These are phyloP conservation scores for Chrysanthemum lavandulifolium DNA, from an alignment of 129 eudicot species.

Conservation along the genomic window DNA sequence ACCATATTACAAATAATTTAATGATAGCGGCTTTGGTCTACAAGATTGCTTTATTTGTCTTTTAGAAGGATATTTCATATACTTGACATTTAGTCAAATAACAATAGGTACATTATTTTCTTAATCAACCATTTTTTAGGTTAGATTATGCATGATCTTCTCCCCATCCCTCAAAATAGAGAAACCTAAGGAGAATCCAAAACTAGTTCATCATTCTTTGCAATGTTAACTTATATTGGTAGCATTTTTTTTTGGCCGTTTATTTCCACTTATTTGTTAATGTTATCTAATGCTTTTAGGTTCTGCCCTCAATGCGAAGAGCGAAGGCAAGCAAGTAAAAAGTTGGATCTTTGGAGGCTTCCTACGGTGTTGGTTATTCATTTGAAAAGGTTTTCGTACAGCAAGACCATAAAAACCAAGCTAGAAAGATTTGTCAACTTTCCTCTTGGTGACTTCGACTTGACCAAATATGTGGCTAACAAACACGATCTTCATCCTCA, in stretches of 20 bases:
- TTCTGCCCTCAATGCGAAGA: slow-evolving; percentile 92
- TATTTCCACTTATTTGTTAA: not conserved
- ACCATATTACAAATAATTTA: slow-evolving; percentile 6
- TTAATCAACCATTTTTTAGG: not conserved
- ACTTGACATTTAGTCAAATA: slow-evolving; percentile 4
- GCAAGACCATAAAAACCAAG: slow-evolving; percentile 80
- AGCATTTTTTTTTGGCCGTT: not conserved
- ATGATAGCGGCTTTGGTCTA: slow-evolving; percentile 6
- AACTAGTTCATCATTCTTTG: not conserved
- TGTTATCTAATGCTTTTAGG: slow-evolving; percentile 40
- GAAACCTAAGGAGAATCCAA: not conserved
- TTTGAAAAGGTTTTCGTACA: slow-evolving; percentile 87
- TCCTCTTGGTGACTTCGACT: slow-evolving; percentile 77
- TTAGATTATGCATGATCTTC: not conserved
- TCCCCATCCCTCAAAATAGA: slow-evolving; percentile 7
- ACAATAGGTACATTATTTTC: not conserved
- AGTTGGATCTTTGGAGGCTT: slow-evolving; percentile 97
- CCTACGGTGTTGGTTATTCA: slow-evolving; percentile 89
- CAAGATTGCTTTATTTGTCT: slow-evolving; percentile 12
- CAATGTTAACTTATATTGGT: slow-evolving; percentile 7
- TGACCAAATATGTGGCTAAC: slow-evolving; percentile 81
- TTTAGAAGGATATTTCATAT: slow-evolving; percentile 4
- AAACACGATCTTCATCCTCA: slow-evolving; percentile 65
- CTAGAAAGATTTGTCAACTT: slow-evolving; percentile 80
- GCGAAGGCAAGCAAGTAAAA: slow-evolving; percentile 90